Evolutionary conservation across 257 asterid genomes (phyloP), one percentile per base, ranked within the genome.

Genomic region (Cordia subcordata): DNA sequence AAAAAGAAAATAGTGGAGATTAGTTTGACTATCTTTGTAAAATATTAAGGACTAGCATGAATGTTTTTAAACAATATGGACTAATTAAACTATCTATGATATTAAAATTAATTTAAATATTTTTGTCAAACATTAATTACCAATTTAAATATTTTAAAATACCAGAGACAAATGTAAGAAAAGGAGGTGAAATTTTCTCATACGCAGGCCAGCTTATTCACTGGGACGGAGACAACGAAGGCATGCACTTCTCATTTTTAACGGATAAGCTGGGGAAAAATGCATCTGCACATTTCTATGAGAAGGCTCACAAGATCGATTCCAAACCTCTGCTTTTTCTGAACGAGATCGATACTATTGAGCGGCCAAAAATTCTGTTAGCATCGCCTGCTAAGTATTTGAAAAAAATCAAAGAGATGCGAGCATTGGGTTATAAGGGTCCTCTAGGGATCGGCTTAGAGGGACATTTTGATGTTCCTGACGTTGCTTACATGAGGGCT

Each of bases 141-240:
- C n/a, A n/a, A n/a, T n/a, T n/a, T n/a, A n/a, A n/a, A n/a, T n/a
- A n/a, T n/a, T n/a, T n/a, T n/a, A n/a, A n/a, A n/a, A n/a, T n/a
- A n/a, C n/a, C n/a, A n/a, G n/a, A n/a, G n/a, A n/a, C n/a, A n/a
- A n/a, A n/a, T n/a, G n/a, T n/a, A n/a, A n/a, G n/a, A n/a, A n/a
- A n/a, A n/a, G n/a, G n/a, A n/a, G n/a, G n/a, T n/a, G n/a, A n/a
- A n/a, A n/a, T n/a, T n/a, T n/a, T n/a, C n/a, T n/a, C n/a, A n/a
- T n/a, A n/a, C n/a, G n/a, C n/a, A n/a, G n/a, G n/a, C n/a, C 71
- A 80, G 0, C 71, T 85, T 67, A 57, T 87, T 18, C 88, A 85
- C 52, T 88, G 94, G 94, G 96, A 88, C 12, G 94, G 85, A 4
- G 68, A 62, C 33, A 88, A 88, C 15, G 94, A 88, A 66, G 81